A percentile compares a stretch with the other conserved stretches of the same genome.
Conservation (phyloP, 805 yeast genomes). For the Teunomyces lycoperdinae region DNA sequence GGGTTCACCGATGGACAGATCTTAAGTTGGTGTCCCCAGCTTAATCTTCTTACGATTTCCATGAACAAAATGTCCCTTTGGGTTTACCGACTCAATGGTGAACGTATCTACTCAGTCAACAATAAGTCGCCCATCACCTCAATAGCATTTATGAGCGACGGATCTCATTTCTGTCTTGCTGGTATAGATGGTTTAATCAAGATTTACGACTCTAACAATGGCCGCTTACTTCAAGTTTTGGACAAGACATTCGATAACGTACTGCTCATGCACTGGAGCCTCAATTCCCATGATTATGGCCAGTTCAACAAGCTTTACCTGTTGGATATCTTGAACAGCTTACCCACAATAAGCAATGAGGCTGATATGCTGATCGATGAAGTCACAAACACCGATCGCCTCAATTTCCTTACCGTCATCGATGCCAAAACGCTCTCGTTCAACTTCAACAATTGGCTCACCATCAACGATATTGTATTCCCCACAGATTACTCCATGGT, state of each 20-base stretch:
- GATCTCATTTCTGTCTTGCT: conserved; percentile 41
- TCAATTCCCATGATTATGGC: background rate
- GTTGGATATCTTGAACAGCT: conserved; percentile 24
- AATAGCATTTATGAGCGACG: conserved; percentile 33
- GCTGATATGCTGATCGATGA: conserved; percentile 10
- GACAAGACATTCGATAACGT: conserved; percentile 16
- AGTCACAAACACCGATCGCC: conserved; percentile 5
- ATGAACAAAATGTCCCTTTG: conserved; percentile 48
- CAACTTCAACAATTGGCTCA: conserved; percentile 30
- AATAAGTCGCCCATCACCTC: conserved; percentile 30
- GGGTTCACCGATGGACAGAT: conserved; percentile 36
- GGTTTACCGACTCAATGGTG: conserved; percentile 54
- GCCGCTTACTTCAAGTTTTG: conserved; percentile 32
- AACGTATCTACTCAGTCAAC: conserved; percentile 48
- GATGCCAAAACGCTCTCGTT: conserved; percentile 23
- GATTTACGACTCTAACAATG: conserved; percentile 46
- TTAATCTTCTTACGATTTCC: conserved; percentile 51
- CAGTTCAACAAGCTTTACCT: conserved; percentile 23
- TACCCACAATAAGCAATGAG: conserved; percentile 35
- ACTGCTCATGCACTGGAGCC: conserved; percentile 18
- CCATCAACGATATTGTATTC: conserved; percentile 22
- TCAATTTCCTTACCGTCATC: conserved; percentile 26
- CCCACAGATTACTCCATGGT: conserved; percentile 13
- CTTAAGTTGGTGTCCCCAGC: conserved; percentile 49
- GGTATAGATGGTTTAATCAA: conserved; percentile 44